Percentiles rank a stretch among this genome's conserved stretches.
Evolutionary conservation across 177 flowering plant genomes (phyloP).

Genomic region (Vitis hybrid): DNA sequence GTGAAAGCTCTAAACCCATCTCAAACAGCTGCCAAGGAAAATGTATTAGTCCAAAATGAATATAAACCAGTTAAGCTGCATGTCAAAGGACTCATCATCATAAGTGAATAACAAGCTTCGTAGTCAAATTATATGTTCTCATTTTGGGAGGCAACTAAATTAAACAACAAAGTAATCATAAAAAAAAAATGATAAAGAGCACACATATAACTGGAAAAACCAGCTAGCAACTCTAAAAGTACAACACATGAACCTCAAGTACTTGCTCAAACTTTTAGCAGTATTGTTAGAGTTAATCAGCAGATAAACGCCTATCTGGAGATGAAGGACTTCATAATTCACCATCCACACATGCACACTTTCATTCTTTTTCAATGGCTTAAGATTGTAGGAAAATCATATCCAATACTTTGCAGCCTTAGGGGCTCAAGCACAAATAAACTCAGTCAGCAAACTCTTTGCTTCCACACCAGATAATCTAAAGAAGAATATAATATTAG

Average conservation of each 20-base stretch:
- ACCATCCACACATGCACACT: not conserved
- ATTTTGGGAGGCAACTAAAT: not conserved
- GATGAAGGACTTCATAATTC: not conserved
- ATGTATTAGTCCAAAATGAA: conserved; percentile 9
- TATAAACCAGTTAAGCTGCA: not conserved
- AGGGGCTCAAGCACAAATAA: not conserved
- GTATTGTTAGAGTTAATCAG: not conserved
- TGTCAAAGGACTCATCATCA: not conserved
- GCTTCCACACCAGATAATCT: not conserved
- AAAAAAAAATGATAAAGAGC: not conserved
- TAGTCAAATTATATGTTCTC: not conserved
- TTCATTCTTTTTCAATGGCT: not conserved
- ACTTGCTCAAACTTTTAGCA: not conserved
- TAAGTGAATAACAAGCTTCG: not conserved
- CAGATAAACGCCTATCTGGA: not conserved
- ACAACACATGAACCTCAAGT: not conserved
- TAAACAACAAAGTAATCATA: not conserved
- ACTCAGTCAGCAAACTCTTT: not conserved
- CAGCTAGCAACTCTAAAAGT: too few relatives aligned
- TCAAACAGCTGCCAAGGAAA: conserved; percentile 74
- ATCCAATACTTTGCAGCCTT: not conserved
- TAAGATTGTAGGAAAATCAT: not conserved
- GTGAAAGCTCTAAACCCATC: conserved; percentile 98
- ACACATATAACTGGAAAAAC: not conserved
- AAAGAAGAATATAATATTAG: not conserved